Evolutionary conservation across 768 basidiomycete species (phyloP).

Genomic region (Rhizopogon salebrosus): DNA sequence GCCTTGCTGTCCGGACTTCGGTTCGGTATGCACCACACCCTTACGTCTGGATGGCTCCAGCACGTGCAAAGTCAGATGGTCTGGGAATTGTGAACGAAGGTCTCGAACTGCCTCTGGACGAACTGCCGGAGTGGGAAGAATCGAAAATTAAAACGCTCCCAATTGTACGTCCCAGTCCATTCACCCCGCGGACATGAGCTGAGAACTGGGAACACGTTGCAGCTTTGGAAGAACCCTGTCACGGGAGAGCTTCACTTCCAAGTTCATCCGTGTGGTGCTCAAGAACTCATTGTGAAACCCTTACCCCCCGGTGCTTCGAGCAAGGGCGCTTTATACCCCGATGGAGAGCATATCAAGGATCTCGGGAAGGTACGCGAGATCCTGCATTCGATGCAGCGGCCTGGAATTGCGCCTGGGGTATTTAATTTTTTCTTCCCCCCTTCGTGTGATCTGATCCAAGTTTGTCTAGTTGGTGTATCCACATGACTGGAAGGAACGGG

Average conservation of each 20-base stretch:
- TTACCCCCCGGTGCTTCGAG: conserved; percentile 56
- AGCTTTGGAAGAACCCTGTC: conserved; percentile 91
- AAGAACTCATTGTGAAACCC: conserved; percentile 66
- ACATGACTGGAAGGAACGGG: conserved; percentile 75
- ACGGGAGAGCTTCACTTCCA: conserved; percentile 83
- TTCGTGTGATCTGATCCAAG: neutral
- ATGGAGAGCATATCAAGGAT: conserved; percentile 73
- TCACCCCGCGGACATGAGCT: neutral
- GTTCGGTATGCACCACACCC: conserved; percentile 84
- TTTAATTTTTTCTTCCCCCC: neutral
- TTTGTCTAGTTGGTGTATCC: conserved; percentile 67
- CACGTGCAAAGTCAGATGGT: conserved; percentile 70
- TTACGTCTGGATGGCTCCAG: conserved; percentile 86
- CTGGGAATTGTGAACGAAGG: conserved; percentile 80
- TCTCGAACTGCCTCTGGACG: conserved; percentile 55
- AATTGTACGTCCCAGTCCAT: conserved; percentile 33
- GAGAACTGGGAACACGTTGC: conserved; percentile 1
- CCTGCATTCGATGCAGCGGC: conserved; percentile 83
- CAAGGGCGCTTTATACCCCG: conserved; percentile 72
- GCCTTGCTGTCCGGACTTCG: conserved; percentile 68
- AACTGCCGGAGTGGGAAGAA: conserved; percentile 83
- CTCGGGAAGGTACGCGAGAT: conserved; percentile 66
- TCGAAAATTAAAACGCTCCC: conserved; percentile 69
- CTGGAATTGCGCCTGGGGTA: conserved; percentile 78
- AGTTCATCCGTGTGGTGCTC: conserved; percentile 78